Conservation (phyloP, 1,284 basidiomycete genomes). For the Afroboletus lepidellus region DNA sequence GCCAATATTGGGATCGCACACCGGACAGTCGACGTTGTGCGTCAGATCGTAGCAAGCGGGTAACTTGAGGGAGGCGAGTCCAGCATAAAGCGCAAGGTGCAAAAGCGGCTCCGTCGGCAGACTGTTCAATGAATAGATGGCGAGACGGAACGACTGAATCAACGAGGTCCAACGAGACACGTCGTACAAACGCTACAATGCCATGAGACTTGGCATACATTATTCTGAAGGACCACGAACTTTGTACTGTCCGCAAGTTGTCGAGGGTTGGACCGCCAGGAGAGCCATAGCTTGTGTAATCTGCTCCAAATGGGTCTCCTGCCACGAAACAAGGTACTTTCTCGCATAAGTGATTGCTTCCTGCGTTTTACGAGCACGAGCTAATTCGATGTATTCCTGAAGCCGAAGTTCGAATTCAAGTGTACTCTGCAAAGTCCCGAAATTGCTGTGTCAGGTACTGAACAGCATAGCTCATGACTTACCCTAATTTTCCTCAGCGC, state of each 20-base stretch:
- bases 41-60: conserved; percentile 69
- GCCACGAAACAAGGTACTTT: conserved; percentile 83
- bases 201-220: conserved; percentile 14
- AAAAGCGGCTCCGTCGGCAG: conserved; percentile 85
- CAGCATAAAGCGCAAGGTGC: conserved; percentile 84
- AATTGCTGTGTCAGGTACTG: conserved; percentile 13
- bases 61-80: conserved; percentile 83
- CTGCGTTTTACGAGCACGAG: conserved; percentile 60
- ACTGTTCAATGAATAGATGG: conserved; percentile 83
- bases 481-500: conserved; percentile 90
- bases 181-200: conserved; percentile 75
- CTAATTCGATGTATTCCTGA: conserved; percentile 95
- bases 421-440: conserved; percentile 62
- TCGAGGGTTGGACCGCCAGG: conserved; percentile 69
- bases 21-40: conserved; percentile 88
- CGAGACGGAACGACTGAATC: conserved; percentile 74
- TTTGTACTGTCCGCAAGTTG: conserved; percentile 70
- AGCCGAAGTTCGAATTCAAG: conserved; percentile 94
- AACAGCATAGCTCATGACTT: conserved; percentile 23
- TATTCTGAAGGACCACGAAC: conserved; percentile 36
- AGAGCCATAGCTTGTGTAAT: conserved; percentile 78
- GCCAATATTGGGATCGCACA: conserved; percentile 80
- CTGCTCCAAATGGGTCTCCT: conserved; percentile 73
- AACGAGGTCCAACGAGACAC: conserved; percentile 72
- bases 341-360: conserved; percentile 86